These are phyloP conservation scores for Vigna hirtella DNA, from an alignment of 306 rosid genomes.

Conservation along the genomic window DNA sequence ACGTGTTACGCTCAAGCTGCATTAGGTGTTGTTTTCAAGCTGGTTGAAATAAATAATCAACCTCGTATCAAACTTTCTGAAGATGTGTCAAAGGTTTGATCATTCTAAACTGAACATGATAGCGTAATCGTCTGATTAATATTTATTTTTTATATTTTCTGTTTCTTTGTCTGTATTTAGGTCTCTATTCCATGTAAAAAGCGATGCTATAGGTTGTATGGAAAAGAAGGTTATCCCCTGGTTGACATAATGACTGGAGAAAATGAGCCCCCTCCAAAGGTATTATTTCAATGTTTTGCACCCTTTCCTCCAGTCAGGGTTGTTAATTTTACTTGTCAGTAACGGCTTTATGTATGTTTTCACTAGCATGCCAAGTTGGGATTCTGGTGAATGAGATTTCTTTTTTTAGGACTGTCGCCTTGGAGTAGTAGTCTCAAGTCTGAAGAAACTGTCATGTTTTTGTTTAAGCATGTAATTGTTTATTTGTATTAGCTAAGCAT, in stretches of 20 bases:
- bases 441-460: background rate
- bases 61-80: constrained; percentile 99
- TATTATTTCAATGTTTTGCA: constrained; percentile 39
- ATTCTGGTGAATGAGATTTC: background rate
- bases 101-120: constrained; percentile 38
- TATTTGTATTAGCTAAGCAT: constrained; percentile 11
- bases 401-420: background rate
- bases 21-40: constrained; percentile 96
- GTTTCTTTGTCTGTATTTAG: constrained; percentile 55
- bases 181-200: constrained; percentile 99
- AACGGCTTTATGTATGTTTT: constrained; percentile 2
- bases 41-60: constrained; percentile 93
- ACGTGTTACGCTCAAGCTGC: constrained; percentile 99
- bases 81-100: constrained; percentile 93
- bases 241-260: constrained; percentile 96
- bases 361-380: constrained; percentile 29
- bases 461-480: constrained; percentile 10
- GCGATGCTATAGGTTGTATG: constrained; percentile 78
- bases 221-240: constrained; percentile 95
- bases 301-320: background rate
- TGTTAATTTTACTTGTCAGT: constrained; percentile 9
- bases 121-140: constrained; percentile 9
- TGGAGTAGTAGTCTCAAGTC: background rate
- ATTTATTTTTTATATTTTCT: constrained; percentile 21
- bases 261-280: constrained; percentile 96